Evolutionary conservation across 371 early-diverging fungal genomes (phyloP), one percentile per base, ranked within the genome.

Genomic region (Phascolomyces articulosus): DNA sequence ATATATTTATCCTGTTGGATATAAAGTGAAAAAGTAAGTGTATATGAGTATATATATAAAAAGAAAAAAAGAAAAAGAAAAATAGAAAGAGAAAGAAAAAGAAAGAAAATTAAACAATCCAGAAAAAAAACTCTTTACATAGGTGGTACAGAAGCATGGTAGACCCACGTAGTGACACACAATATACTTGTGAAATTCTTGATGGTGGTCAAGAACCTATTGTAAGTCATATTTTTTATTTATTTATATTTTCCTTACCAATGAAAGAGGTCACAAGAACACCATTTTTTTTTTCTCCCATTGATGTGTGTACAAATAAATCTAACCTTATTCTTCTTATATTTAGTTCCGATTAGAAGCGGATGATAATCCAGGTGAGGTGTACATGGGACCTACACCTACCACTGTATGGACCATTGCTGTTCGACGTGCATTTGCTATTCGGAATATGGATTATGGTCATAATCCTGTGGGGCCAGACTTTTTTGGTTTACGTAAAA

Each of bases 1-100:
- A 13, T 96, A 97, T 60, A 94, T 97, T 40, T 96, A 86, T 79
- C 94, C 97, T 18, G 90, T 95, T 20, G 96, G 96, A 4, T 97
- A 93, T 74, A 87, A 74, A 40, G 83, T 84, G 9, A 72, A 78
- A 65, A 80, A 84, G 84, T 86, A 83, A 73, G 70, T n/a, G 9
- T 40, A n/a, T n/a, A n/a, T 13, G 27, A n/a, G 44, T 4, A 1
- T 4, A 20, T 0, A 34, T 4, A 38, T 4, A 38, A 9, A 24
- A 40, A 28, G 29, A 53, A 9, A 54, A 3, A 31, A 40, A 54
- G 51, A 58, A 13, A 31, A 31, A 34, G 48, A 23, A 56, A 24
- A 49, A 57, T 8, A 9, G n/a, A 47, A 41, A 59, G 31, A 11
- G 41, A 57, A 38, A 28, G 40, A 38, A 24, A 26, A 38, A 60